These are phyloP conservation scores for Dioscorea cayenensis DNA, from an alignment of 116 monocot species.

Conservation along the genomic window DNA sequence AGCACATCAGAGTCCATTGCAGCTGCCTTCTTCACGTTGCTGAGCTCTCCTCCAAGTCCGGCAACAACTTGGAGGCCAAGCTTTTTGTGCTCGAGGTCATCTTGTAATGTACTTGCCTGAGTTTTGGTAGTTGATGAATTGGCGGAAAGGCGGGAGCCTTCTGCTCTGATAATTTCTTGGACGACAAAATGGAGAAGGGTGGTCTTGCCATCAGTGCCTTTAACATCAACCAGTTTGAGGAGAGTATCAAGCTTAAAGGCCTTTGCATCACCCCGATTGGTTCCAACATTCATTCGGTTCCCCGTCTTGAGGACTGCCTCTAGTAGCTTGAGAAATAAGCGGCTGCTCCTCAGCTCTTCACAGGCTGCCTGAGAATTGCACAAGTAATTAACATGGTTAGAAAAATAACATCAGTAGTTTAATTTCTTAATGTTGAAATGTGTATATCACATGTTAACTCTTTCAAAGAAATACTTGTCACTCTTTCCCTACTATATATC, in stretches of 20 bases:
- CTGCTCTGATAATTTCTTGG: conserved; percentile 63
- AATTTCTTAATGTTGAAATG: no score
- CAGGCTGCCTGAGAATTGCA: conserved; percentile 54
- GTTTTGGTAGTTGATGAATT: conserved; percentile 6
- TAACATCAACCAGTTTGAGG: conserved; percentile 75
- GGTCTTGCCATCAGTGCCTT: conserved; percentile 77
- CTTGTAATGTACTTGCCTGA: conserved; percentile 10
- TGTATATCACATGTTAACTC: no score
- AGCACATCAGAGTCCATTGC: conserved; percentile 65
- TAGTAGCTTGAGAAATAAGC: conserved; percentile 74
- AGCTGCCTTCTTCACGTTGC: conserved; percentile 71
- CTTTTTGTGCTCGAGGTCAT: conserved; percentile 41
- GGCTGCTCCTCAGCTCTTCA: conserved; percentile 64
- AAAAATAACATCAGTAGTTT: background rate
- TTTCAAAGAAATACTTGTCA: no score
- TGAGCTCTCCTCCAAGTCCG: conserved; percentile 49
- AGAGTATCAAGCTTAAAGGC: conserved; percentile 92
- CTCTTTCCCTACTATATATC: no score
- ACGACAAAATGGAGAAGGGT: conserved; percentile 89
- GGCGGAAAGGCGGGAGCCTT: conserved; percentile 40
- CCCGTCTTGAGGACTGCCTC: conserved; percentile 89
- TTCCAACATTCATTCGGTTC: conserved; percentile 82
- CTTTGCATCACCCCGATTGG: conserved; percentile 62
- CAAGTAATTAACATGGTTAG: background rate
- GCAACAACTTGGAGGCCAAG: conserved; percentile 63